Base-by-base conservation (phyloP, 2,329 filamentous ascomycete species). In the Exophiala phaeomuriformis region DNA sequence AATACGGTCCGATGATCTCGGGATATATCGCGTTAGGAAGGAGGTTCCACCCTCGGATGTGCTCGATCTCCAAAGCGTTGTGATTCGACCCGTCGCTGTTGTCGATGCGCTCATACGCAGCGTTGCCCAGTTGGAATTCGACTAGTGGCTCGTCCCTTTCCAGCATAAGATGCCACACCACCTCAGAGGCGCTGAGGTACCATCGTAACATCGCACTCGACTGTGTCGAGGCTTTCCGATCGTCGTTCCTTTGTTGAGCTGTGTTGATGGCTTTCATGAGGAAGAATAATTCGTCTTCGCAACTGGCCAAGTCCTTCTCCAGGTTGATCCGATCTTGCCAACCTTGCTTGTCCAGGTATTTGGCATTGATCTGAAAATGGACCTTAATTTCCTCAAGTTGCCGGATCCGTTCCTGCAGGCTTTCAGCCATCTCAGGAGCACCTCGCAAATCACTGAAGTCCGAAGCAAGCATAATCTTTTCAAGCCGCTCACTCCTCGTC, bases 251-350 rank as follows among this genome's bases (percentile, higher is more conserved):
- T 55, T 90, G 80, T 70, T 98, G 93, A 3, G 91, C 94, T 2
- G 90, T 94, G 1, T 93, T 98, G 67, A 98, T 98, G 37, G 93
- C 94, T 65, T 98, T 97, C 93, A 98, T 97, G 76, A 98, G 87
- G 73, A 98, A 98, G 77, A 98, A 99, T 5, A 99, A 73, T 69
- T 99, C 94, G 64, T 98, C 93, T 68, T 97, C 93, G 65, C 89
- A 96, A 19, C 83, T 83, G 6, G 88, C 82, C 47, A 98, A 75
- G 66, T 98, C 93, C 48, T 87, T 85, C 66, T 98, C 93, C 41
- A 99, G 78, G n/a, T 84, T 74, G 55, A 96, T 77, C 33, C 90
- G 82, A 66, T 97, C 91, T 66, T 93, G 83, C 90, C 91, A 97
- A 9, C 90, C 90, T 65, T 87, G 83, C 64, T 84, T 84, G 69